Percentiles rank a stretch among this genome's conserved stretches.
Conservation (phyloP, 2,329 filamentous ascomycete species). For the Chaetothyriales sp. region DNA sequence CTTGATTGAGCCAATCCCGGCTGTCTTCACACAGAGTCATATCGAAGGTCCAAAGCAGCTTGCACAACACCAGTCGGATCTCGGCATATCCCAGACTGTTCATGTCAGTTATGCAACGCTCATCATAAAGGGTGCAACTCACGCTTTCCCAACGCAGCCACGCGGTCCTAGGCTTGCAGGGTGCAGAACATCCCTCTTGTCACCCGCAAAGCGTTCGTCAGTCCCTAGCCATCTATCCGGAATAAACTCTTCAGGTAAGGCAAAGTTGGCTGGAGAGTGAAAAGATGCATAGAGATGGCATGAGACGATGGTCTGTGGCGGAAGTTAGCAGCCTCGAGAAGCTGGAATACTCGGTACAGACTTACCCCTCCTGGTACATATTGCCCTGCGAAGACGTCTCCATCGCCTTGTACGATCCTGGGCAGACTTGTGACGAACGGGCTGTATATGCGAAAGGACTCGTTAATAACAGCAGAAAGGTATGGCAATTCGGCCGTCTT, state of each 20-base stretch:
- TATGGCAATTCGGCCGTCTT: conserved; percentile 26
- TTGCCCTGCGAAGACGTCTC: conserved; percentile 17
- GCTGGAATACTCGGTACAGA: too few species aligned
- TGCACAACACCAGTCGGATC: conserved; percentile 18
- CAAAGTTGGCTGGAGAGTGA: conserved; percentile 10
- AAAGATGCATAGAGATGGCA: conserved; percentile 6
- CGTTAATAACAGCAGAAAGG: conserved; percentile 32
- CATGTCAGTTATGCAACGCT: not conserved
- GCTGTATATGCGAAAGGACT: conserved; percentile 27
- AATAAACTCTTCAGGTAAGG: conserved; percentile 9
- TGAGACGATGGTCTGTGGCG: conserved; percentile 1
- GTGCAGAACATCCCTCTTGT: conserved; percentile 1
- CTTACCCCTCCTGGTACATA: conserved; percentile 19
- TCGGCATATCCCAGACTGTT: conserved; percentile 19
- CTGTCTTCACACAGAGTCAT: conserved; percentile 11
- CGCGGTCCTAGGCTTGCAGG: conserved; percentile 16
- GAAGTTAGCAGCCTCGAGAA: not conserved
- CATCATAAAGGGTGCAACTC: too few species aligned
- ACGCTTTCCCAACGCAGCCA: conserved; percentile 20
- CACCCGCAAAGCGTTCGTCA: not conserved
- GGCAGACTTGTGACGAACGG: conserved; percentile 2
- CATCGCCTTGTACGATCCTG: conserved; percentile 25
- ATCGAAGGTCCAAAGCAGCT: conserved; percentile 17
- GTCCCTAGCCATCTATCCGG: conserved; percentile 15
- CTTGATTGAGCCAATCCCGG: conserved; percentile 8